Conservation (phyloP, 805 yeast species). For the Kregervanrija fluxuum region DNA sequence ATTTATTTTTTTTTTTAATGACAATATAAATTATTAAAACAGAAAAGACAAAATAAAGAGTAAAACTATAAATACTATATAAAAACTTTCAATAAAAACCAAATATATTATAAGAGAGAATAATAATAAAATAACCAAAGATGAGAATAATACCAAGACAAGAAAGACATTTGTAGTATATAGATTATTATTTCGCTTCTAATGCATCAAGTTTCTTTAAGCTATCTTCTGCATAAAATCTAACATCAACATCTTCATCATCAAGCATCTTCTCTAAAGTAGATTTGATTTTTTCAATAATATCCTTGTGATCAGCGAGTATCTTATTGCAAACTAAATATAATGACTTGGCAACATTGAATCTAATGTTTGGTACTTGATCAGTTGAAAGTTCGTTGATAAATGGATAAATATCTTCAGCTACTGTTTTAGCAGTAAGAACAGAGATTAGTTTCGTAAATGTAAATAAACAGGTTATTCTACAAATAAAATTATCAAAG, state of each 20-base stretch:
- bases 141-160: too few relatives aligned
- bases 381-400: slow-evolving; percentile 66
- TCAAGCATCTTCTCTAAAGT: slow-evolving; percentile 54
- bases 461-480: slow-evolving; percentile 87
- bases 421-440: slow-evolving; percentile 48
- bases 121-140: too few relatives aligned
- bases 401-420: slow-evolving; percentile 70
- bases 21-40: too few relatives aligned
- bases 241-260: slow-evolving; percentile 85
- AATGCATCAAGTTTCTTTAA: slow-evolving; percentile 11
- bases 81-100: too few relatives aligned
- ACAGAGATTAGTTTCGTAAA: slow-evolving; percentile 77
- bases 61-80: too few relatives aligned
- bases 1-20: too few relatives aligned
- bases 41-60: too few relatives aligned
- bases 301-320: slow-evolving; percentile 23
- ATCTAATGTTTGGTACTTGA: slow-evolving; percentile 89
- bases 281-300: slow-evolving; percentile 53
- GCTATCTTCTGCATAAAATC: slow-evolving; percentile 68
- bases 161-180: not conserved
- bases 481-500: slow-evolving; percentile 69
- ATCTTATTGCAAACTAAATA: slow-evolving; percentile 52
- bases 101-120: too few relatives aligned
- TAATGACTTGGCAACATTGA: slow-evolving; percentile 87
- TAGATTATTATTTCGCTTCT: slow-evolving; percentile 1